Conservation (phyloP, 139 green algal species). For the Chlamydomonas sphaeroides region DNA sequence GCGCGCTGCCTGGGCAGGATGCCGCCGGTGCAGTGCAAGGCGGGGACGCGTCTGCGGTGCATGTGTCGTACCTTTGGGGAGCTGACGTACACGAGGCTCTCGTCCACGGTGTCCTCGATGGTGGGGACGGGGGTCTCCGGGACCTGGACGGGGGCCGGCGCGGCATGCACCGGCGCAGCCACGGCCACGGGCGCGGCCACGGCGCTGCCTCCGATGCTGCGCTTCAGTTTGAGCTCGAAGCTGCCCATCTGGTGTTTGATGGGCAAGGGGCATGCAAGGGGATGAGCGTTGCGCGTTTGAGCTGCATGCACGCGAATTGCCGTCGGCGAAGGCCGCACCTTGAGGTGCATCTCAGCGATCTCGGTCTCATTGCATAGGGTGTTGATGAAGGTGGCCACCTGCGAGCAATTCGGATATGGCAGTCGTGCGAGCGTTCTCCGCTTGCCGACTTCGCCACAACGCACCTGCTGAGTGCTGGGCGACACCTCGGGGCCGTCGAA, state of each 20-base stretch:
- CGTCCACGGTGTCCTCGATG: slow-evolving; percentile 72
- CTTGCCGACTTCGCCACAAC: too few relatives aligned
- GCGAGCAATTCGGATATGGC: background rate
- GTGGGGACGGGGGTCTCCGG: background rate
- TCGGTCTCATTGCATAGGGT: slow-evolving; percentile 85
- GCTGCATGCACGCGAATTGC: too few relatives aligned
- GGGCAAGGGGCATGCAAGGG: too few relatives aligned
- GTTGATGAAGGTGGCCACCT: slow-evolving; percentile 81
- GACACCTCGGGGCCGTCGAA: slow-evolving; percentile 49
- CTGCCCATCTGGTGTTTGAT: slow-evolving; percentile 74
- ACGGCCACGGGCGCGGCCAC: slow-evolving; percentile 2
- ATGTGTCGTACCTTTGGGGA: slow-evolving; percentile 75
- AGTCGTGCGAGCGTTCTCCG: too few relatives aligned
- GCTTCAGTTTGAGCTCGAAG: slow-evolving; percentile 80
- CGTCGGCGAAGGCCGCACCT: slow-evolving; percentile 55
- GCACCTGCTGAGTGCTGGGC: slow-evolving; percentile 58
- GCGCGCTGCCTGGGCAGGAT: too few relatives aligned
- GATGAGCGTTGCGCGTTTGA: background rate
- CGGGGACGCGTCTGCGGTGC: too few relatives aligned
- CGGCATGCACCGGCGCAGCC: slow-evolving; percentile 12
- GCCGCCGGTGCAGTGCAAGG: too few relatives aligned
- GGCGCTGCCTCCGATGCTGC: slow-evolving; percentile 53
- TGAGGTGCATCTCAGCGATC: slow-evolving; percentile 85
- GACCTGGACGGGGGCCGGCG: slow-evolving; percentile 12
- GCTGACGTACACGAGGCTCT: slow-evolving; percentile 76